A percentile compares a stretch with the other conserved stretches of the same genome.
Evolutionary conservation across 768 basidiomycete genomes (phyloP).

Genomic region (Candolleomyces efflorescens): DNA sequence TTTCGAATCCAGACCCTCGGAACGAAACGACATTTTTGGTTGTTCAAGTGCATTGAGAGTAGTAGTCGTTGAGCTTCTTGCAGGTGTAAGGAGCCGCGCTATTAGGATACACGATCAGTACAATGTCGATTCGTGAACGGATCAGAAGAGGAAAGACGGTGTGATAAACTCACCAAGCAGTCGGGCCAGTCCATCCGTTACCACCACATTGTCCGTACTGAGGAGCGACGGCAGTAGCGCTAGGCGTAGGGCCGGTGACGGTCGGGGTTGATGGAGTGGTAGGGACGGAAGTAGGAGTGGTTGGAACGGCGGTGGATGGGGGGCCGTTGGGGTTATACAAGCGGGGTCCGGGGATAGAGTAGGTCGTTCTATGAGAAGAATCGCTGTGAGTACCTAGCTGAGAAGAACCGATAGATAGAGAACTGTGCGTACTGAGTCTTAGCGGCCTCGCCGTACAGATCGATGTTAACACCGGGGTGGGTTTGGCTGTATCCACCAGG

Average conservation of each 20-base stretch:
- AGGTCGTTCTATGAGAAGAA: constrained; percentile 25
- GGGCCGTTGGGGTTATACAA: constrained; percentile 33
- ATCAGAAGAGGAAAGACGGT: not conserved
- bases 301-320: constrained; percentile 11
- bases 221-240: constrained; percentile 24
- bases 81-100: constrained; percentile 36
- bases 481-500: constrained; percentile 41
- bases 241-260: not conserved
- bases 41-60: too few relatives aligned
- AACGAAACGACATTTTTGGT: too few relatives aligned
- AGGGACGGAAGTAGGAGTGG: constrained; percentile 15
- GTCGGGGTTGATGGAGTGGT: constrained; percentile 15
- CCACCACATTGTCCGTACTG: constrained; percentile 44
- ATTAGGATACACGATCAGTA: not conserved
- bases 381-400: not conserved
- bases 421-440: constrained; percentile 21
- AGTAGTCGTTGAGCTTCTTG: constrained; percentile 3
- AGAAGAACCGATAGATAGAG: too few relatives aligned
- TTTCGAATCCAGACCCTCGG: too few relatives aligned
- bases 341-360: constrained; percentile 41
- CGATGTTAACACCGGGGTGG: constrained; percentile 40
- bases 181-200: constrained; percentile 33
- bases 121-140: too few relatives aligned
- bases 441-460: constrained; percentile 36
- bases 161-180: constrained; percentile 27